phyloP scores from a whole-genome alignment of 345 rosid species.

The Punica granatum region DNA sequence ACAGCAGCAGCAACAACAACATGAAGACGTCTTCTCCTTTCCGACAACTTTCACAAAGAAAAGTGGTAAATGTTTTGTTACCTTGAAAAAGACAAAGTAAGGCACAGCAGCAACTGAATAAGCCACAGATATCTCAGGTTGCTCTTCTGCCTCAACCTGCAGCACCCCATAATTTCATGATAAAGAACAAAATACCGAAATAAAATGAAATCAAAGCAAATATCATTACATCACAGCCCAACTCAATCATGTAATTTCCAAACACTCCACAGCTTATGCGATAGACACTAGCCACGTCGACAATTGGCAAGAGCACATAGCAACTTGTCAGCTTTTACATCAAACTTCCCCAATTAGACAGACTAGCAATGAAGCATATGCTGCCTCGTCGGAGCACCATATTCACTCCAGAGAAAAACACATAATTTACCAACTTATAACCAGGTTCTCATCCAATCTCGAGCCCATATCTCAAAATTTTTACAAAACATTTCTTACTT shows the following conservation, averaged over 20 bases:
- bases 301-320: neutral
- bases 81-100: slow-evolving; percentile 84
- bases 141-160: slow-evolving; percentile 97
- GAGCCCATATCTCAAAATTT: neutral
- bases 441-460: neutral
- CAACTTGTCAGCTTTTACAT: neutral
- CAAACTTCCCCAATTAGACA: neutral
- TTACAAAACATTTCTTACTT: neutral
- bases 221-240: neutral
- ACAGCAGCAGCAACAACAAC: neutral
- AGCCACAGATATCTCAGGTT: slow-evolving; percentile 81
- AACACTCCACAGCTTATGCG: too few relatives aligned
- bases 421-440: neutral
- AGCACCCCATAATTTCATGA: slow-evolving; percentile 8
- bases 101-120: slow-evolving; percentile 88
- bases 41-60: neutral
- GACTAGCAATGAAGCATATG: neutral
- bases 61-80: slow-evolving; percentile 7
- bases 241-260: neutral
- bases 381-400: too few relatives aligned
- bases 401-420: too few relatives aligned
- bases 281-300: too few relatives aligned
- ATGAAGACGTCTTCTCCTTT: neutral
- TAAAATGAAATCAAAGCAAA: neutral
- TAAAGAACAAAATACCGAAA: neutral